Evolutionary conservation across 345 rosid genomes (phyloP).

Genomic region (Populus davidiana): DNA sequence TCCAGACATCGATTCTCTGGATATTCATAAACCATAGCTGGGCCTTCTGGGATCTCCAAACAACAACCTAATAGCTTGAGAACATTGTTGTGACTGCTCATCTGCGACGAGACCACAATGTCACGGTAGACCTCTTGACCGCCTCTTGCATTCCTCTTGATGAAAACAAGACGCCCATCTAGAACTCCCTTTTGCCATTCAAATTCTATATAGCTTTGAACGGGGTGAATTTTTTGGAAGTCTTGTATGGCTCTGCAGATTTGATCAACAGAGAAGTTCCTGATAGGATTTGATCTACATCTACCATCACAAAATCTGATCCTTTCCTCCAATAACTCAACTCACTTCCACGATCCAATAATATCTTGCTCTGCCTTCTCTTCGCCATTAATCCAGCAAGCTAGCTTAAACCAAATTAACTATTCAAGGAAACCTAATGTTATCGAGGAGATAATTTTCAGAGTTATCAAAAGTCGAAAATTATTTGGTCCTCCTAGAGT

Average conservation of each 20-base stretch:
- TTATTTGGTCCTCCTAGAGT: no score
- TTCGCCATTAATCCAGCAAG: no score
- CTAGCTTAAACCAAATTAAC: no score
- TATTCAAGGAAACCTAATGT: no score
- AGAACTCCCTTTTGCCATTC: not conserved
- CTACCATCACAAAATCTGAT: no score
- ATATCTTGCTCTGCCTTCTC: no score
- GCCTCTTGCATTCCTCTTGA: not conserved
- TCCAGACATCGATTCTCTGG: not conserved
- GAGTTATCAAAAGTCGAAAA: no score
- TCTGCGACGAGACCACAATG: not conserved
- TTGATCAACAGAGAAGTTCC: slow-evolving; percentile 10
- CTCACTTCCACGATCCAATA: no score
- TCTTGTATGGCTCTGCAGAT: slow-evolving; percentile 9
- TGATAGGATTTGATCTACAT: no score
- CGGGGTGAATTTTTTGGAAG: not conserved
- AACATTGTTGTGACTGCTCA: not conserved
- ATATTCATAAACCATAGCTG: slow-evolving; percentile 5
- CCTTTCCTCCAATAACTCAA: no score
- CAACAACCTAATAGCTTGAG: slow-evolving; percentile 12
- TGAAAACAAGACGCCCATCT: not conserved
- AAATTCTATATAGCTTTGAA: not conserved
- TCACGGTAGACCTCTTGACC: not conserved
- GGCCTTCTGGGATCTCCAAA: slow-evolving; percentile 5
- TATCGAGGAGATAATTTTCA: no score